These are phyloP conservation scores for Catharanthus roseus DNA, from an alignment of 257 asterid species.

Conservation along the genomic window DNA sequence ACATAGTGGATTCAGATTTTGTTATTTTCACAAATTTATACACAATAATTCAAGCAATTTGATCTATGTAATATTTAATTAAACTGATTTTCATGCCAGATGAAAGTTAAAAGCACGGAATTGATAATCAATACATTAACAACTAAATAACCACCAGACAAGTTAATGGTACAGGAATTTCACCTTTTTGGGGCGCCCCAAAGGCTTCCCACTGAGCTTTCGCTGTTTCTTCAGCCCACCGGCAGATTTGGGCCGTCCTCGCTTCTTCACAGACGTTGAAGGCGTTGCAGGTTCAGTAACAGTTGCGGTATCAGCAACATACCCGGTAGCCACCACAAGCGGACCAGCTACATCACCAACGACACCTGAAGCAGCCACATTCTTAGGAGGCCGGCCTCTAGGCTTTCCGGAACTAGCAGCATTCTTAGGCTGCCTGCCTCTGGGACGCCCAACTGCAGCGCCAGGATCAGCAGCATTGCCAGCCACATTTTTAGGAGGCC, in stretches of 20 bases:
- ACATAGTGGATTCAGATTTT: background rate
- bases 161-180: background rate
- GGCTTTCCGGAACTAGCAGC: conserved; percentile 42
- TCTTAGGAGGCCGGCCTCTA: conserved; percentile 61
- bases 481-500: conserved; percentile 45
- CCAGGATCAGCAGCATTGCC: background rate
- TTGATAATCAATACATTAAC: background rate
- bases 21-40: background rate
- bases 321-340: conserved; percentile 12
- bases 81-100: background rate
- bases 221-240: conserved; percentile 34
- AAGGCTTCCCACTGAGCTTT: conserved; percentile 55
- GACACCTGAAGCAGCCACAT: conserved; percentile 26
- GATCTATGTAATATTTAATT: background rate
- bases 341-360: conserved; percentile 15
- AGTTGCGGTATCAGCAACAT: conserved; percentile 20
- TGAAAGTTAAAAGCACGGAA: background rate
- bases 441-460: background rate
- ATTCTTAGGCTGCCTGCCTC: background rate
- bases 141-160: conserved; percentile 3
- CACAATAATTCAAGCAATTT: background rate
- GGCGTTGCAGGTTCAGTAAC: conserved; percentile 20
- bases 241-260: conserved; percentile 67
- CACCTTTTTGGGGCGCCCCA: conserved; percentile 91
- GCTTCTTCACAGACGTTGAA: conserved; percentile 29